Conservation (phyloP, 2,329 filamentous ascomycete genomes). For the Neofusicoccum umdonicola region DNA sequence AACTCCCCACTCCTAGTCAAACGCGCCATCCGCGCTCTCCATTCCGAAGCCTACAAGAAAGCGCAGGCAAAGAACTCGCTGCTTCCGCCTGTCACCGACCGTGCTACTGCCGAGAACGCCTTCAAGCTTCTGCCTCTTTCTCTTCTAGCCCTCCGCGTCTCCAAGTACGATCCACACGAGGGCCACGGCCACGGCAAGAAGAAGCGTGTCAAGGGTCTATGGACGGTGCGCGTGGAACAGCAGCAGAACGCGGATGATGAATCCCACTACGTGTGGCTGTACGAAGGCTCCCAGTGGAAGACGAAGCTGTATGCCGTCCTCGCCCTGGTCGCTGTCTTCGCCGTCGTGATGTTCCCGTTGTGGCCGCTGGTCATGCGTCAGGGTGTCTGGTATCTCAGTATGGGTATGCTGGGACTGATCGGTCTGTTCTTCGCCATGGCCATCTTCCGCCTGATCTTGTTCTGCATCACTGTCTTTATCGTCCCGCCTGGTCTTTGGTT, state of each 20-base stretch:
- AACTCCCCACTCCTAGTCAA: conserved; percentile 63
- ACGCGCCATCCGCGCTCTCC: conserved; percentile 84
- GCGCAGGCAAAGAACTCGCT: conserved; percentile 84
- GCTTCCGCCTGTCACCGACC: conserved; percentile 83
- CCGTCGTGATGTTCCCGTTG: conserved; percentile 89
- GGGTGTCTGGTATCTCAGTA: conserved; percentile 95
- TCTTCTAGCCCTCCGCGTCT: conserved; percentile 86
- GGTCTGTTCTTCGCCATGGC: conserved; percentile 97
- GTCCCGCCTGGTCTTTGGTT: conserved; percentile 91
- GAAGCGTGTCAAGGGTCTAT: conserved; percentile 92
- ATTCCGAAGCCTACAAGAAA: conserved; percentile 87
- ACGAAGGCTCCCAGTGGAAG: conserved; percentile 90
- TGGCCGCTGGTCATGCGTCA: conserved; percentile 90
- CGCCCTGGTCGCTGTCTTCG: conserved; percentile 79
- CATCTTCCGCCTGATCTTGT: conserved; percentile 92
- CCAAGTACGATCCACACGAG: conserved; percentile 76
- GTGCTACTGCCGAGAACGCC: conserved; percentile 82
- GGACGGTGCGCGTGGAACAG: conserved; percentile 93
- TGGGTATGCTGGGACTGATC: conserved; percentile 85
- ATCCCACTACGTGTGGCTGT: conserved; percentile 95
- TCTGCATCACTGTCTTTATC: conserved; percentile 85
- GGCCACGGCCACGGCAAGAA: conserved; percentile 60
- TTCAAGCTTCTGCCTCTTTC: conserved; percentile 96
- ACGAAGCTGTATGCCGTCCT: conserved; percentile 86
- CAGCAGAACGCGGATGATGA: conserved; percentile 87